phyloP scores from a whole-genome alignment of 2,329 filamentous ascomycete species.

The Aspergillus fumigatiaffinis region DNA sequence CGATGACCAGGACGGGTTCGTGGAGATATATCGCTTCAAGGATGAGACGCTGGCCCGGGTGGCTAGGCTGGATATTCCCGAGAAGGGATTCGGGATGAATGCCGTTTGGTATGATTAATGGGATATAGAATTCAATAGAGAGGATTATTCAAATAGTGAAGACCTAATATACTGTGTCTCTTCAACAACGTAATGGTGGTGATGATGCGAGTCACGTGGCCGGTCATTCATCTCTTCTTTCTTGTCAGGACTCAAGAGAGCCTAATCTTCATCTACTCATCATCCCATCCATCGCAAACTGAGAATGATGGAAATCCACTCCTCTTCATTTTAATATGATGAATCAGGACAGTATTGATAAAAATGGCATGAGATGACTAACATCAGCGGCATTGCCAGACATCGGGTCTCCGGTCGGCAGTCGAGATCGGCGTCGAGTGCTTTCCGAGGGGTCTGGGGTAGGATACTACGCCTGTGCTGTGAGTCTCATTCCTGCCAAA shows the following conservation, averaged over 20 bases:
- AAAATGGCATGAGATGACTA: background rate
- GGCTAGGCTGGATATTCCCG: conserved; percentile 70
- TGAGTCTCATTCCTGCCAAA: background rate
- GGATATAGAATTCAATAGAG: background rate
- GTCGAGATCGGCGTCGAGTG: conserved; percentile 16
- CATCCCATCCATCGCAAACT: background rate
- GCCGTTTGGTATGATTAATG: conserved; percentile 84
- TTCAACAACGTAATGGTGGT: background rate
- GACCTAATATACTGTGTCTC: too few relatives aligned
- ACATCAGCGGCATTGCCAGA: background rate
- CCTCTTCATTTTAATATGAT: background rate
- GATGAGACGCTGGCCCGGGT: conserved; percentile 77
- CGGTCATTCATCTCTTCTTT: background rate
- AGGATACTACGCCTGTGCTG: background rate
- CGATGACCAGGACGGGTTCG: conserved; percentile 80
- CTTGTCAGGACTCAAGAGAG: background rate
- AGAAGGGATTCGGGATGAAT: conserved; percentile 94
- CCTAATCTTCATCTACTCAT: too few relatives aligned
- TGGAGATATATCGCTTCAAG: conserved; percentile 84
- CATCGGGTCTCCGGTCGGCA: conserved; percentile 16
- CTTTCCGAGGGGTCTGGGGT: background rate
- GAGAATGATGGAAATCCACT: background rate
- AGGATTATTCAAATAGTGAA: background rate
- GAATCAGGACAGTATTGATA: too few relatives aligned
- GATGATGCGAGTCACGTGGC: background rate